Conservation (phyloP, 768 basidiomycete species). For the Coprinopsis marcescibilis region DNA sequence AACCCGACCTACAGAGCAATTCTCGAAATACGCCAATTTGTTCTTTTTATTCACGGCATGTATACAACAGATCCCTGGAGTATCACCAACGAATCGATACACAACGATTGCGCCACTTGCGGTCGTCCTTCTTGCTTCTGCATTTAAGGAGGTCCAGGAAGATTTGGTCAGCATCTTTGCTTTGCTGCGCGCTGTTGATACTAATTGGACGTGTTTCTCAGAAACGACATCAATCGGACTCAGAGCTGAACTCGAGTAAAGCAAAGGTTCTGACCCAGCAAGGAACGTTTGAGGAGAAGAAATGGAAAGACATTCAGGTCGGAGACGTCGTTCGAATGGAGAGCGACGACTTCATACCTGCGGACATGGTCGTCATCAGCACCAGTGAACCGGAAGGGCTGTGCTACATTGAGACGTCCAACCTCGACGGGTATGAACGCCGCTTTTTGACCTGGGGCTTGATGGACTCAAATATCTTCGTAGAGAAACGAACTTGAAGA, state of each 20-base stretch:
- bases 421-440: constrained; percentile 94
- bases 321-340: constrained; percentile 92
- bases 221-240: constrained; percentile 97
- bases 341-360: constrained; percentile 91
- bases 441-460: too few species aligned
- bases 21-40: constrained; percentile 96
- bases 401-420: constrained; percentile 97
- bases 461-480: too few species aligned
- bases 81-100: constrained; percentile 92
- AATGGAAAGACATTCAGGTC: constrained; percentile 87
- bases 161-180: constrained; percentile 61
- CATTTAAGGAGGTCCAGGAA: constrained; percentile 93
- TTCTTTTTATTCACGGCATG: constrained; percentile 98
- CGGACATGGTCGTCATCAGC: constrained; percentile 82
- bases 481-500: constrained; percentile 97
- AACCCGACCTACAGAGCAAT: constrained; percentile 65
- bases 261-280: constrained; percentile 68
- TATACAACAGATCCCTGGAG: constrained; percentile 97
- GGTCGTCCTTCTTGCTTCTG: constrained; percentile 86
- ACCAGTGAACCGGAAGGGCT: constrained; percentile 96
- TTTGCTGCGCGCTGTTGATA: not conserved
- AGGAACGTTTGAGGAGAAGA: constrained; percentile 61
- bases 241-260: constrained; percentile 80
- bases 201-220: constrained; percentile 23
- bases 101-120: constrained; percentile 92